Evolutionary conservation across 805 yeast genomes (phyloP).

Genomic region (Lipomyces chichibuensis): DNA sequence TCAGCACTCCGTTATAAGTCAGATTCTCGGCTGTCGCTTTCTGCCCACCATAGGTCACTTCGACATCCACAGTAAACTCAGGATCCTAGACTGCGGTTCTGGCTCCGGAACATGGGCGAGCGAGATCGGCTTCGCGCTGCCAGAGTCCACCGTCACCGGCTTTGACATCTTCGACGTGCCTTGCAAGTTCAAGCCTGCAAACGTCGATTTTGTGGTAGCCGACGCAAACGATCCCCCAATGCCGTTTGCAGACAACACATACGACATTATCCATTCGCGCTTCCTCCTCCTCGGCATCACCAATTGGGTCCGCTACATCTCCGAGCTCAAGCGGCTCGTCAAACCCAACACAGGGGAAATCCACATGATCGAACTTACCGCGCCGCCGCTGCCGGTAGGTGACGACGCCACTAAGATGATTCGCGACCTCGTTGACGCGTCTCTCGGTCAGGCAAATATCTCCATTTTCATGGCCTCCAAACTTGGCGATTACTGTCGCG

Average conservation of each 20-base stretch:
- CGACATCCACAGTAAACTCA: constrained; percentile 7
- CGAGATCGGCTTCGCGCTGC: constrained; percentile 26
- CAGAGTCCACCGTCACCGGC: constrained; percentile 16
- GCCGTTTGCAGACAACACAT: constrained; percentile 13
- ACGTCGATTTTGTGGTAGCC: constrained; percentile 18
- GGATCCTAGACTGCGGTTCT: constrained; percentile 23
- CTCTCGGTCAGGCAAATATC: constrained; percentile 1
- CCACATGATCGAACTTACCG: constrained; percentile 20
- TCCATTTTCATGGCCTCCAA: constrained; percentile 10
- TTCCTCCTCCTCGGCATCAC: constrained; percentile 13
- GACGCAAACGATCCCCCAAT: constrained; percentile 20
- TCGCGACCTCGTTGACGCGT: background rate
- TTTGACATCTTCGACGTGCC: constrained; percentile 14
- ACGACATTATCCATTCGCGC: constrained; percentile 25
- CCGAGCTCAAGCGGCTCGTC: constrained; percentile 24
- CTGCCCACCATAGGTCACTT: constrained; percentile 25
- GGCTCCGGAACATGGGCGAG: constrained; percentile 28
- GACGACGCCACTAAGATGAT: background rate
- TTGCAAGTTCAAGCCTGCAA: constrained; percentile 14
- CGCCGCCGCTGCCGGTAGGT: constrained; percentile 6
- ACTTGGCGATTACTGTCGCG: background rate
- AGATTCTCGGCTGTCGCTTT: constrained; percentile 27
- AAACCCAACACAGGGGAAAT: constrained; percentile 18
- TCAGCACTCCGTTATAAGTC: constrained; percentile 16
- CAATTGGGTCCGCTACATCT: constrained; percentile 19